Percentiles rank a stretch among this genome's conserved stretches.
phyloP scores from a whole-genome alignment of 2,329 filamentous ascomycete genomes.

The Colletotrichum destructivum region DNA sequence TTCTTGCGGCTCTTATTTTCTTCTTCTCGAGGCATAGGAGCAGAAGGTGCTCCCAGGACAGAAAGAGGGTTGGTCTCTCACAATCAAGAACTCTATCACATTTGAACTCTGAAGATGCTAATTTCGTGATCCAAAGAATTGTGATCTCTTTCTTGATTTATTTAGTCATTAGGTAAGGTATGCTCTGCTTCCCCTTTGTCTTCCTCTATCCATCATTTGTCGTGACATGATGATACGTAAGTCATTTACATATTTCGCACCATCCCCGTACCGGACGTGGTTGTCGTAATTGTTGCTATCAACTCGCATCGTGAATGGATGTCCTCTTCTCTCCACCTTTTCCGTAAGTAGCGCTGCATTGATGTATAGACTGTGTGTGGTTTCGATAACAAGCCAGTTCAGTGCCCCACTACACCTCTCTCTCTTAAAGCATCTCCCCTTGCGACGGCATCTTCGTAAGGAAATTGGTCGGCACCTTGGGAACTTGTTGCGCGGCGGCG shows the following conservation, averaged over 20 bases:
- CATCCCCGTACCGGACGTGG: neutral
- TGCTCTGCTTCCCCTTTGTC: constrained; percentile 10
- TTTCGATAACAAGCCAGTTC: neutral
- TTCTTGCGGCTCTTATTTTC: neutral
- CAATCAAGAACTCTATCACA: constrained; percentile 31
- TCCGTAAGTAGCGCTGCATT: neutral
- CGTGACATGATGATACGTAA: constrained; percentile 36
- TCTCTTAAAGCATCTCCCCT: constrained; percentile 53
- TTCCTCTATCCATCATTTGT: constrained; percentile 28
- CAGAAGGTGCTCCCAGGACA: constrained; percentile 11
- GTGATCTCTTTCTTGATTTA: constrained; percentile 22
- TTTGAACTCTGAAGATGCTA: constrained; percentile 38
- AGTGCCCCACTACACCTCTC: neutral
- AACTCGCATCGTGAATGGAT: neutral
- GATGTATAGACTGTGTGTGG: neutral
- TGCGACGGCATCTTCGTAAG: constrained; percentile 52
- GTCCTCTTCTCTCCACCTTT: neutral
- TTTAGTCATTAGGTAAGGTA: constrained; percentile 39
- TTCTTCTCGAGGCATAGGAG: neutral
- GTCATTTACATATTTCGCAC: constrained; percentile 33
- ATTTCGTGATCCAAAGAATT: constrained; percentile 33
- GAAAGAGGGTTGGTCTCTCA: constrained; percentile 49
- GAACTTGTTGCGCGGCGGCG: constrained; percentile 57
- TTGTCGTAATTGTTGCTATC: neutral
- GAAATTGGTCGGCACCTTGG: constrained; percentile 57